Conservation (phyloP, 208 protist species). For the Acanthamoeba royreba region DNA sequence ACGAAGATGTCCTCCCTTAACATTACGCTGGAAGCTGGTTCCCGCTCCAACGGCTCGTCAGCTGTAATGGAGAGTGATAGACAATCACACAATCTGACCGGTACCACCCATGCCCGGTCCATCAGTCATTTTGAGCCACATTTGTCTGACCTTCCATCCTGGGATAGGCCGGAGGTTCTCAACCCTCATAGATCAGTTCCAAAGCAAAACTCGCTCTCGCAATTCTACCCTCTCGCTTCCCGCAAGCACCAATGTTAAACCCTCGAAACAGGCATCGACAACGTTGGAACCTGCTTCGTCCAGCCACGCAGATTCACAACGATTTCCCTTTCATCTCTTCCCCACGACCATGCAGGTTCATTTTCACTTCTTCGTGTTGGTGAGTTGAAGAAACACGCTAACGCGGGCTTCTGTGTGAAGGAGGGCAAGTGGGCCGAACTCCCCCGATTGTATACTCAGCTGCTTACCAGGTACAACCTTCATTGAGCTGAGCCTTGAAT, state of each 20-base stretch:
- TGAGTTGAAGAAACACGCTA: too few species aligned
- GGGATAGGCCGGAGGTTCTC: not conserved
- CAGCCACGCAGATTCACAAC: not conserved
- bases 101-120: not conserved
- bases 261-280: not conserved
- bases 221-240: too few species aligned
- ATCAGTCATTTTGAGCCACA: not conserved
- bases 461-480: not conserved
- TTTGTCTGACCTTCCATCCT: not conserved
- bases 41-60: not conserved
- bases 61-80: not conserved
- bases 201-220: too few species aligned
- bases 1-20: not conserved
- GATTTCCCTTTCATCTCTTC: not conserved
- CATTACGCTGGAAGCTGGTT: not conserved
- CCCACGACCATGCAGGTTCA: not conserved
- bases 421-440: not conserved
- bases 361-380: too few species aligned
- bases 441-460: not conserved
- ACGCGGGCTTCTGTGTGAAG: not conserved
- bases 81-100: not conserved
- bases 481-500: too few species aligned
- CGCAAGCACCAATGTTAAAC: too few species aligned
- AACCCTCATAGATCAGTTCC: not conserved
- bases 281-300: not conserved